These are phyloP conservation scores for Acacia pycnantha DNA, from an alignment of 331 rosid species.

Conservation along the genomic window DNA sequence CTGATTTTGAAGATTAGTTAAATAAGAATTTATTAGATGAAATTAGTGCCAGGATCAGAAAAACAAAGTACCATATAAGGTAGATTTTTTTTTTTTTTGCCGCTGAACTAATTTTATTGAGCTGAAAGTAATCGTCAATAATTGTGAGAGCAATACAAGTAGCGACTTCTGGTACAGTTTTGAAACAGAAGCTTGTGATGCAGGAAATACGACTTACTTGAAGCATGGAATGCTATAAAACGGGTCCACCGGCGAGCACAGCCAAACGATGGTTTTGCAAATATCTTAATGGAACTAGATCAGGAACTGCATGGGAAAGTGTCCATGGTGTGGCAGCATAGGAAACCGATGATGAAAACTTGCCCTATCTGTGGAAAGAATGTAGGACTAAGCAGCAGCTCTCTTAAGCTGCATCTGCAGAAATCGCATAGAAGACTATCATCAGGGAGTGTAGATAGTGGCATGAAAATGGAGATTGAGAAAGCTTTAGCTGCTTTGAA, in stretches of 20 bases:
- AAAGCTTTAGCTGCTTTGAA: constrained; percentile 64
- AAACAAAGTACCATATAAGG: background rate
- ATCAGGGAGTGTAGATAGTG: constrained; percentile 93
- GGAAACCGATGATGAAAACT: constrained; percentile 77
- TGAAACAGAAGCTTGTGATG: constrained; percentile 28
- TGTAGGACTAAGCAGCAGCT: constrained; percentile 88
- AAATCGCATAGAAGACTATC: constrained; percentile 79
- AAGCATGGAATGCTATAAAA: constrained; percentile 82
- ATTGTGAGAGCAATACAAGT: background rate
- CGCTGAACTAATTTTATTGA: background rate
- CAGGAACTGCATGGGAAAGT: constrained; percentile 62
- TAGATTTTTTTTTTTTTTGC: background rate
- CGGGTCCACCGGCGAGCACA: constrained; percentile 87
- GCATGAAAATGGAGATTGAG: constrained; percentile 90
- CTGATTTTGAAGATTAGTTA: background rate
- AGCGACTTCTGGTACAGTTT: background rate
- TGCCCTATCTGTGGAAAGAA: constrained; percentile 89
- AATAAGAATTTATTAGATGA: background rate
- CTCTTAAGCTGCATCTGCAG: constrained; percentile 82
- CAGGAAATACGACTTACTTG: constrained; percentile 66
- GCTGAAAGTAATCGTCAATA: background rate
- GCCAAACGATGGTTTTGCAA: constrained; percentile 91
- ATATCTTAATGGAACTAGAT: constrained; percentile 61
- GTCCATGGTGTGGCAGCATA: constrained; percentile 90
- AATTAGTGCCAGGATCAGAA: background rate